Conservation (phyloP, 2,329 filamentous ascomycete genomes). For the Aspergillus luchuensis region DNA sequence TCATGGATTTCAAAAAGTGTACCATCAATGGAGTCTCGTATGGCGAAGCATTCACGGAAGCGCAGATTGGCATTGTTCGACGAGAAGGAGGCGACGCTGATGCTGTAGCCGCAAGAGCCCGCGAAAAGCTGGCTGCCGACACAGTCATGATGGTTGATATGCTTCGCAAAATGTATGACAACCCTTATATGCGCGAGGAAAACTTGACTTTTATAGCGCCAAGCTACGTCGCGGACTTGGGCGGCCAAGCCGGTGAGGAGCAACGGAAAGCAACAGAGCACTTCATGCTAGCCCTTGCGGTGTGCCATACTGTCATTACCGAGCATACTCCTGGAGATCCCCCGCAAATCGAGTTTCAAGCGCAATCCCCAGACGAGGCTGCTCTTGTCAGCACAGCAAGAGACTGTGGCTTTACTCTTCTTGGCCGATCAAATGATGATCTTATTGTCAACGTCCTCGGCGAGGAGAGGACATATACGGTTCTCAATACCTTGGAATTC, state of each 20-base stretch:
- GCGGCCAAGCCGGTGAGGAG: slow-evolving; percentile 72
- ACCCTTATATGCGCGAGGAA: slow-evolving; percentile 87
- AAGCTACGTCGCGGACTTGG: slow-evolving; percentile 81
- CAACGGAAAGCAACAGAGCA: slow-evolving; percentile 78
- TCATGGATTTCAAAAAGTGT: slow-evolving; percentile 99
- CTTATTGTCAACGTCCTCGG: slow-evolving; percentile 87
- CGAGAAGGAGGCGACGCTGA: slow-evolving; percentile 85
- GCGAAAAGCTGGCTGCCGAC: slow-evolving; percentile 75
- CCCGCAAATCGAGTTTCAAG: slow-evolving; percentile 91
- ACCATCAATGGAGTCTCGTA: slow-evolving; percentile 96
- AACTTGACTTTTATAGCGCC: slow-evolving; percentile 90
- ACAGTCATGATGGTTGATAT: slow-evolving; percentile 70
- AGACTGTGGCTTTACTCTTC: slow-evolving; percentile 91
- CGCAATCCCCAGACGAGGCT: slow-evolving; percentile 94
- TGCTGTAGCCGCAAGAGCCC: slow-evolving; percentile 71
- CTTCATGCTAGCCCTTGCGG: slow-evolving; percentile 91
- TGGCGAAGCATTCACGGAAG: slow-evolving; percentile 96
- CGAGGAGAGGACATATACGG: slow-evolving; percentile 77
- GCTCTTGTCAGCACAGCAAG: slow-evolving; percentile 91
- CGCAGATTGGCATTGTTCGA: slow-evolving; percentile 93
- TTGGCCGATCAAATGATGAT: slow-evolving; percentile 76
- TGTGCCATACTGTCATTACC: slow-evolving; percentile 96
- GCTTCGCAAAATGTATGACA: slow-evolving; percentile 77
- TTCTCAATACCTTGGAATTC: slow-evolving; percentile 95
- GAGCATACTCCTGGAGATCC: slow-evolving; percentile 87